Percentiles rank a stretch among this genome's conserved stretches.
Evolutionary conservation across 1,284 basidiomycete species (phyloP).

Genomic region (Hemileia vastatrix): DNA sequence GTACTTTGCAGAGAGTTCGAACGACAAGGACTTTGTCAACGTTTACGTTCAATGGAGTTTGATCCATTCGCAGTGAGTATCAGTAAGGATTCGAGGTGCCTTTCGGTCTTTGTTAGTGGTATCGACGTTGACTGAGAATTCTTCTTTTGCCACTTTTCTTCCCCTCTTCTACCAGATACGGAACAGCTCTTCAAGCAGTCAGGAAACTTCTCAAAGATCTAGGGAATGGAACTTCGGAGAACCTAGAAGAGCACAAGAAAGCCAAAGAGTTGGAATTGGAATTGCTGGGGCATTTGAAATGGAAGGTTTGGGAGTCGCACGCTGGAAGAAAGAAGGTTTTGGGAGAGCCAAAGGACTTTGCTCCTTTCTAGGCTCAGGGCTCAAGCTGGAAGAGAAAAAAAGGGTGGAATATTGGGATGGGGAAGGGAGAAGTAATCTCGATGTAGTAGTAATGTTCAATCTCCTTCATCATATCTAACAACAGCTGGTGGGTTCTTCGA

Average conservation of each 20-base stretch:
- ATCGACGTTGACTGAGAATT: not conserved
- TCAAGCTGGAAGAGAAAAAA: too few species aligned
- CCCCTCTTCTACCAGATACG: constrained; percentile 28
- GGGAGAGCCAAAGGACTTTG: too few species aligned
- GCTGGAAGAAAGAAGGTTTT: constrained; percentile 1
- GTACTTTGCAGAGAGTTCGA: constrained; percentile 30
- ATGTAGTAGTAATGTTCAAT: too few species aligned
- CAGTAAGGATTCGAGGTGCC: too few species aligned
- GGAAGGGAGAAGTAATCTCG: too few species aligned
- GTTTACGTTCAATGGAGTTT: constrained; percentile 36
- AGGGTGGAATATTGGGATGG: too few species aligned
- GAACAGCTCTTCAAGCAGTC: constrained; percentile 32
- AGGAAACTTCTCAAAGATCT: constrained; percentile 39
- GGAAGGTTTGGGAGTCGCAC: constrained; percentile 24
- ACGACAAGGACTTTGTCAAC: constrained; percentile 32
- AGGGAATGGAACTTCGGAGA: too few species aligned
- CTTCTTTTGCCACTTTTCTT: not conserved
- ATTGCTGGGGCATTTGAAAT: constrained; percentile 23
- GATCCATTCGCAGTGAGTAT: constrained; percentile 27
- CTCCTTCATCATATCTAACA: too few species aligned
- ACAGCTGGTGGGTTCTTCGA: too few species aligned
- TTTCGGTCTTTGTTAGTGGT: not conserved
- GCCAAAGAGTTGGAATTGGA: constrained; percentile 30
- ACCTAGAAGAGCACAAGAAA: constrained; percentile 35
- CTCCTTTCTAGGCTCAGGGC: too few species aligned